Evolutionary conservation across 495 filamentous ascomycete genomes (phyloP), one percentile per base, ranked within the genome.

Genomic region (Penicillium samsonianum): DNA sequence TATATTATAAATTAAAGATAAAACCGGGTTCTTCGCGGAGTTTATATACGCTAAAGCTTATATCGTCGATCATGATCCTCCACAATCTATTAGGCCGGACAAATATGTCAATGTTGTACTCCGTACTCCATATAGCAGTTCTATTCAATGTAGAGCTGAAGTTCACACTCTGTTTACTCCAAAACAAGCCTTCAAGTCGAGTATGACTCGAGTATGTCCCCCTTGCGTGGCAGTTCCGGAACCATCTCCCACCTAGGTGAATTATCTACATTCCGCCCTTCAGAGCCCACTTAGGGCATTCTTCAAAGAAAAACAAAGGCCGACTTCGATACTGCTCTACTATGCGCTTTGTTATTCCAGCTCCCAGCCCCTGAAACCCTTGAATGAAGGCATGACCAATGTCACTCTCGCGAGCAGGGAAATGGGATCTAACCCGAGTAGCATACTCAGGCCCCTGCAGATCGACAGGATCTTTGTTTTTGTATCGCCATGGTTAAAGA

Each of bases 401-500:
- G 23, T 50, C 60, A 62, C 54, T 30, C 31, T 42, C 12, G 38
- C 25, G 20, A 38, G 5, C 22, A 26, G 55, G 33, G 43, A 45
- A 40, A 19, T 51, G 40, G 11, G 41, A 47, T 26, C 40, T 35
- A 33, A 42, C 12, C 16, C 47, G 31, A 41, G 46, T 23, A 64
- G 53, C 63, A 67, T 60, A 52, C 55, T 33, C 48, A 47, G 31
- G 44, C 55, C 61, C 66, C 66, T 65, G 61, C 31, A 60, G 66
- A 67, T 69, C 64, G 12, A 57, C 22, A 25, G 1, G 14, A 37
- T 16, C 19, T 33, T 51, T 51, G 48, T 52, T 58, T n/a, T 42
- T 20, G 1, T 8, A 2, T 57, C 17, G 43, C 11, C 30, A 33
- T 30, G 10, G 5, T 51, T 55, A 37, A 68, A 66, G 59, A 53